Evolutionary conservation across 441 rosid genomes (phyloP), one percentile per base, ranked within the genome.

Genomic region (Adansonia grandidieri): DNA sequence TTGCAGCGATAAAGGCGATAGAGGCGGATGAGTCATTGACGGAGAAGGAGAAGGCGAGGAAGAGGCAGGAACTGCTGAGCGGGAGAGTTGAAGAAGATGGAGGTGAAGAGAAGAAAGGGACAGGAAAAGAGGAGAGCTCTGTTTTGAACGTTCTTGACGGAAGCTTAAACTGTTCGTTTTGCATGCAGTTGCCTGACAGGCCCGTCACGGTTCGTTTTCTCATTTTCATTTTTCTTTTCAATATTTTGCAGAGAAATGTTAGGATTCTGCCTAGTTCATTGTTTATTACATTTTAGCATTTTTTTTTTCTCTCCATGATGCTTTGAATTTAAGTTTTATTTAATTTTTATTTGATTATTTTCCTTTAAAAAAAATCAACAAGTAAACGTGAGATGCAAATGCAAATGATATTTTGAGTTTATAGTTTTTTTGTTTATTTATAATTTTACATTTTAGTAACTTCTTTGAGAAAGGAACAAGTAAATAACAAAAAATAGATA

Each of bases 131-230:
- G 22, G 58, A 44, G 47, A 45, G 45, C 32, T 69, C 71, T 37
- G 75, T 65, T 65, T 48, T 76, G 71, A 60, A 66, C n/a, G 68
- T 57, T 58, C 65, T 82, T 40, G 79, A 32, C 53, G 71, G 28
- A 48, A 64, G 50, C 71, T 20, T 71, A 44, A 77, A 77, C 64
- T 78, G 80, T 50, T 50, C 84, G 8, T 74, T 78, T 22, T 82
- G 84, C 78, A 85, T 83, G 85, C 87, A 50, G 61, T 65, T 91
- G 71, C 93, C 87, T 22, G 91, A 90, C 6, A 86, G 91, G 40
- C 98, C 96, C 0, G 92, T 93, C 54, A 87, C 97, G 82, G 95
- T 93, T 72, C 54, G 54, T 19, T 20, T 47, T 20, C 37, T 63
- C 67, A 14, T 63, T 24, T 45, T 4, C 15, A 5, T 19, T 67